A percentile compares a stretch with the other conserved stretches of the same genome.
Conservation (phyloP, 768 basidiomycete species). For the Sporobolomyces phaffii region DNA sequence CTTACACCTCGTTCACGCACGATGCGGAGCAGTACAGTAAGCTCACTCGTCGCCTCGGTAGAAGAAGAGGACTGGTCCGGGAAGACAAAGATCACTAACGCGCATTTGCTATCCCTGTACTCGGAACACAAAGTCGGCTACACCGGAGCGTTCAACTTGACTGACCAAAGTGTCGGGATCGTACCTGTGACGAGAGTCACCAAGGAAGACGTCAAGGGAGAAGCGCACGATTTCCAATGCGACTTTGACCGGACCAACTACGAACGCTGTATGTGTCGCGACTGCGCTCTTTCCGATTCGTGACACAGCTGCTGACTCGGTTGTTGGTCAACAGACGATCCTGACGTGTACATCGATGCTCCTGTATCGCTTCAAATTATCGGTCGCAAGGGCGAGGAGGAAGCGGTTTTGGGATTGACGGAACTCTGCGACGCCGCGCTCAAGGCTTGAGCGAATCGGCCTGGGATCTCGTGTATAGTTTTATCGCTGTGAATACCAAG, state of each 20-base stretch:
- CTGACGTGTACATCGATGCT: conserved; percentile 55
- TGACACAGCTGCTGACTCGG: not conserved
- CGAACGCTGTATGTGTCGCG: conserved; percentile 53
- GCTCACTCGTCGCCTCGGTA: too few species aligned
- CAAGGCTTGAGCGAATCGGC: not conserved
- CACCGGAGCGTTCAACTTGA: conserved; percentile 61
- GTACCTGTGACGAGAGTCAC: conserved; percentile 65
- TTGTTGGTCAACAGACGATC: conserved; percentile 52
- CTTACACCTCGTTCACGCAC: conserved; percentile 16
- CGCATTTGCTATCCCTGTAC: too few species aligned
- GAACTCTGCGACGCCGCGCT: conserved; percentile 59
- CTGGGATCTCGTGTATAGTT: too few species aligned
- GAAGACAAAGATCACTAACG: too few species aligned
- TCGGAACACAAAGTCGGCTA: too few species aligned
- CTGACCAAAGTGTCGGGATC: conserved; percentile 61
- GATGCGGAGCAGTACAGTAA: conserved; percentile 36
- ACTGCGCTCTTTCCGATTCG: too few species aligned
- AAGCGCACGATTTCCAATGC: conserved; percentile 53
- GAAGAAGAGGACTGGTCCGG: too few species aligned
- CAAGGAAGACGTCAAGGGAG: conserved; percentile 16
- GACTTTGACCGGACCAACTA: conserved; percentile 53
- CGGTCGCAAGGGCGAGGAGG: conserved; percentile 67
- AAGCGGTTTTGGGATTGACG: conserved; percentile 64
- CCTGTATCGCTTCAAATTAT: conserved; percentile 64
- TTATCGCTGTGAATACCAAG: too few species aligned